Percentiles rank a stretch among this genome's conserved stretches.
Conservation (phyloP, 2,329 filamentous ascomycete genomes). For the Cephalotrichum gorgonifer region DNA sequence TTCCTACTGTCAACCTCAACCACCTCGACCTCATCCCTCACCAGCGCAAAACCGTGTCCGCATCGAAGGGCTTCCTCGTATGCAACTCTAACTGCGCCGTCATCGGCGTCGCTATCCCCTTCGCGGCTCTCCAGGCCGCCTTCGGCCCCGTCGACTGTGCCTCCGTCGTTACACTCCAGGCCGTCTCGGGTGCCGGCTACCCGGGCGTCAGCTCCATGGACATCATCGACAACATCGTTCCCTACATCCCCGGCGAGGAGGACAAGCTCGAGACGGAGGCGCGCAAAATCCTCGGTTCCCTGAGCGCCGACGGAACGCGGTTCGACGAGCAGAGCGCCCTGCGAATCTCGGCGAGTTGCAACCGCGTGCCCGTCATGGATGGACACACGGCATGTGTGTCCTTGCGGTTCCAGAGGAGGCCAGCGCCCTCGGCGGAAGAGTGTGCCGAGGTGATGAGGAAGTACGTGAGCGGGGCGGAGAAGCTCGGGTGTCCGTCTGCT, state of each 20-base stretch:
- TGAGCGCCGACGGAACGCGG: slow-evolving; percentile 61
- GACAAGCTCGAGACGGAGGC: slow-evolving; percentile 94
- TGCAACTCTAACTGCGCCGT: slow-evolving; percentile 99
- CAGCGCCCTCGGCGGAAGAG: slow-evolving; percentile 62
- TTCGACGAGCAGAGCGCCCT: slow-evolving; percentile 68
- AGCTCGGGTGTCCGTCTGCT: slow-evolving; percentile 77
- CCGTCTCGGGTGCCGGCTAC: slow-evolving; percentile 86
- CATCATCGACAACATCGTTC: slow-evolving; percentile 90
- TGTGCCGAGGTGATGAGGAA: slow-evolving; percentile 70
- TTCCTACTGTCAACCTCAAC: slow-evolving; percentile 85
- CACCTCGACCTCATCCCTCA: slow-evolving; percentile 86
- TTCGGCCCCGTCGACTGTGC: slow-evolving; percentile 73
- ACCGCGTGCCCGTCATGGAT: slow-evolving; percentile 87
- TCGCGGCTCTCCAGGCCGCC: slow-evolving; percentile 75
- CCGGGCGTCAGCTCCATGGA: slow-evolving; percentile 90
- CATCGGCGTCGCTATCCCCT: slow-evolving; percentile 90
- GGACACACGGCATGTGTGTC: slow-evolving; percentile 94
- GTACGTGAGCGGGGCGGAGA: slow-evolving; percentile 75
- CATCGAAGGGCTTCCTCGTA: slow-evolving; percentile 82
- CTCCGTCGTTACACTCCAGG: slow-evolving; percentile 86
- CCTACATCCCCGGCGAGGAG: slow-evolving; percentile 87
- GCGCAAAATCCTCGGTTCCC: slow-evolving; percentile 77
- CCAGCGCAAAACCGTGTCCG: slow-evolving; percentile 61
- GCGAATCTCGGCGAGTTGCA: slow-evolving; percentile 78
- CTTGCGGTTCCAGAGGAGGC: slow-evolving; percentile 66